Conservation (phyloP, 768 basidiomycete genomes). For the Mycena vitilis region DNA sequence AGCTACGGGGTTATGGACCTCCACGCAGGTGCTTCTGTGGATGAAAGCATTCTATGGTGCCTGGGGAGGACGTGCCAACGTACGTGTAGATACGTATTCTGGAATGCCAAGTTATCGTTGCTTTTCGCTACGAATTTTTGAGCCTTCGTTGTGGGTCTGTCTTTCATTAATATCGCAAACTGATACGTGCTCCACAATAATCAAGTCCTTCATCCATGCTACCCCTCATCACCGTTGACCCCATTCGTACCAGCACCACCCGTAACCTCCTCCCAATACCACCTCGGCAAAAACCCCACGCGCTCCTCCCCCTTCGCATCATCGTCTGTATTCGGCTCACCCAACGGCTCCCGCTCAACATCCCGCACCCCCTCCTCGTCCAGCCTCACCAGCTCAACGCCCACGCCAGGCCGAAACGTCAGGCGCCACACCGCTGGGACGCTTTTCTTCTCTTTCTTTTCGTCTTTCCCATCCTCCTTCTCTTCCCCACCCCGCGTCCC, state of each 20-base stretch:
- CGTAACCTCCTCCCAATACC: conserved; percentile 68
- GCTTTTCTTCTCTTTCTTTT: neutral
- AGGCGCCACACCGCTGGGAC: conserved; percentile 73
- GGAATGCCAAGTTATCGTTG: too few relatives aligned
- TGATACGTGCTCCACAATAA: neutral
- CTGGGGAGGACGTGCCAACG: too few relatives aligned
- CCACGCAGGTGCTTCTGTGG: too few relatives aligned
- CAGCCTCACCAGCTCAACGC: conserved; percentile 63
- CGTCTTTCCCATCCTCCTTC: neutral
- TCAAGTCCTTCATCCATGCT: too few relatives aligned
- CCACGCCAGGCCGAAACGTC: conserved; percentile 68
- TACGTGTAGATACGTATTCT: too few relatives aligned
- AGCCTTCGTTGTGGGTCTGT: too few relatives aligned
- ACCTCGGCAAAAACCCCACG: conserved; percentile 81
- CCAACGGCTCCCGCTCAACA: conserved; percentile 57
- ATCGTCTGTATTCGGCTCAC: too few relatives aligned
- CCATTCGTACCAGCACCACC: neutral
- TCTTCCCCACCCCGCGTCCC: too few relatives aligned
- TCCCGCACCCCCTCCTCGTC: conserved; percentile 63
- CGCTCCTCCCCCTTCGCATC: conserved; percentile 54
- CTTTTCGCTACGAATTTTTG: too few relatives aligned
- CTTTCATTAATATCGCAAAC: too few relatives aligned
- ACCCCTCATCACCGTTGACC: neutral
- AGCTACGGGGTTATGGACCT: too few relatives aligned
- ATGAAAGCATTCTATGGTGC: too few relatives aligned